Evolutionary conservation across 2,329 filamentous ascomycete genomes (phyloP).

Genomic region (Immersiporthe knoxdaviesiana): DNA sequence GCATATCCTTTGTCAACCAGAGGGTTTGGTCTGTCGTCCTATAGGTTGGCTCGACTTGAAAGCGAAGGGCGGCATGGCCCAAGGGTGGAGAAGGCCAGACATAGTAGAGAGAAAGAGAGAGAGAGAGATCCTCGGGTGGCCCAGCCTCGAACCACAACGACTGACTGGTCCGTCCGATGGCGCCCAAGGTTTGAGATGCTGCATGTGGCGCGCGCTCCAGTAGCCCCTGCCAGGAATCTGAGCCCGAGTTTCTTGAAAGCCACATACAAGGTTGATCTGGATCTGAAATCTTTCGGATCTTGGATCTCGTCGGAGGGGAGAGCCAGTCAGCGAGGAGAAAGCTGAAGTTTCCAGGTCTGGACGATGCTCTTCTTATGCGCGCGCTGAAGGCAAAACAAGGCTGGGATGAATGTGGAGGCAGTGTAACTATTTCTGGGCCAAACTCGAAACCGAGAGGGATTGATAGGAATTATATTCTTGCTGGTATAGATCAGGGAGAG

Average conservation of each 20-base stretch:
- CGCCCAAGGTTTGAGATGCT: slow-evolving; percentile 5
- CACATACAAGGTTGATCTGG: slow-evolving; percentile 1
- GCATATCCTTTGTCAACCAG: background rate
- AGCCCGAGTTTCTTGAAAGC: background rate
- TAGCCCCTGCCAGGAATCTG: slow-evolving; percentile 10
- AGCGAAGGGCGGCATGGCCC: background rate
- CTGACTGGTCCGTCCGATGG: slow-evolving; percentile 7
- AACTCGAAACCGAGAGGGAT: background rate
- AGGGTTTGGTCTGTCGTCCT: background rate
- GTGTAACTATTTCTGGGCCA: background rate
- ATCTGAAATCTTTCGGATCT: background rate
- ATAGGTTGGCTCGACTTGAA: background rate
- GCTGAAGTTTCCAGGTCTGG: background rate
- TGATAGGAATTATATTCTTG: background rate
- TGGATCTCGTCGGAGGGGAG: background rate
- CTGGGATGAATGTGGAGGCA: background rate
- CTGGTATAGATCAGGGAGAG: background rate
- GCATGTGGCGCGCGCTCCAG: slow-evolving; percentile 26
- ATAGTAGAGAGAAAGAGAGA: too few species aligned
- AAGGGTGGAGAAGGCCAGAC: background rate
- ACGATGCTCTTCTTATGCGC: background rate
- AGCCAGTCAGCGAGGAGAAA: slow-evolving; percentile 13
- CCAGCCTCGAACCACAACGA: background rate
- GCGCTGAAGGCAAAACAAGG: background rate
- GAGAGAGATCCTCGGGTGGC: background rate